phyloP scores from a whole-genome alignment of 2,329 filamentous ascomycete species.

The Epichloe sylvatica region DNA sequence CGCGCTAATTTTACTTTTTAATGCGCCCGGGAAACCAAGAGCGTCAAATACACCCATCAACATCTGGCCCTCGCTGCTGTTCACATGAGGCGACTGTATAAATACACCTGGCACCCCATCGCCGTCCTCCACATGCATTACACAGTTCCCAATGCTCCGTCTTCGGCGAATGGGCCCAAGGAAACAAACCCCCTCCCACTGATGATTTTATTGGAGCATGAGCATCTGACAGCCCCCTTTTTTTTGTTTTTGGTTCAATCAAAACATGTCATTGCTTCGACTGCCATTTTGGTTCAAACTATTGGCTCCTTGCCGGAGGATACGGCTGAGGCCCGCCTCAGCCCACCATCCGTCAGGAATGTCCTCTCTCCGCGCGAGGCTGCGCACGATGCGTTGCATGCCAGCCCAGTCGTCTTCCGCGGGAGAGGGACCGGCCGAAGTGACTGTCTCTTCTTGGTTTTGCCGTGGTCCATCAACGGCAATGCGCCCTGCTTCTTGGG shows the following conservation, averaged over 20 bases:
- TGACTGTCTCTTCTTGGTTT: neutral
- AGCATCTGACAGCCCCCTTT: no score
- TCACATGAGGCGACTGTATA: neutral
- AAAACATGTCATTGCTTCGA: neutral
- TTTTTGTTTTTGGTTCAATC: neutral
- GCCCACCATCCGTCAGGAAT: constrained; percentile 78
- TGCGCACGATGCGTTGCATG: constrained; percentile 59
- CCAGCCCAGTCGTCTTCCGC: constrained; percentile 35
- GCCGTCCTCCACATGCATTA: no score
- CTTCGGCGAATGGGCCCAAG: neutral
- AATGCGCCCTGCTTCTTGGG: neutral
- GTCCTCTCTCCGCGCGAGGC: constrained; percentile 55
- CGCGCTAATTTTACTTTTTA: neutral
- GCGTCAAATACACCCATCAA: neutral
- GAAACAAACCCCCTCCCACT: neutral
- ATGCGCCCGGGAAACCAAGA: neutral
- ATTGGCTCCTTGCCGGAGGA: constrained; percentile 23
- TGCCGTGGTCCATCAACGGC: neutral
- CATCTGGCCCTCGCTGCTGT: neutral
- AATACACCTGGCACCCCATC: neutral
- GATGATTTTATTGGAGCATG: neutral
- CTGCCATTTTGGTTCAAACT: neutral
- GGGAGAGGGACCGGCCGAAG: constrained; percentile 4
- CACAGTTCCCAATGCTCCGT: neutral
- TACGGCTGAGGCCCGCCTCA: constrained; percentile 51